phyloP scores from a whole-genome alignment of 179 eudicot genomes.

The Drosera spatulata region DNA sequence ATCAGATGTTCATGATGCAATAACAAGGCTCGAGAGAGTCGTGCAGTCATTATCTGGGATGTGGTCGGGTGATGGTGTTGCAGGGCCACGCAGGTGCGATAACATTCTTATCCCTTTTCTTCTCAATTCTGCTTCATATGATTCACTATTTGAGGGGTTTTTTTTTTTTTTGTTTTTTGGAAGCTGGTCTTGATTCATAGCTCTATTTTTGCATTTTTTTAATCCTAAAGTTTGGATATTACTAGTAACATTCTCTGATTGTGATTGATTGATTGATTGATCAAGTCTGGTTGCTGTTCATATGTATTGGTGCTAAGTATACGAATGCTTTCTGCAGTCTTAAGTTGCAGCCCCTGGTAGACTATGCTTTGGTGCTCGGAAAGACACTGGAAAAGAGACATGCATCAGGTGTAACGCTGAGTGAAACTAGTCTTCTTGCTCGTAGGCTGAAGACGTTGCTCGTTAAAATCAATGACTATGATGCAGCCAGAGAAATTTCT shows the following conservation, averaged over 20 bases:
- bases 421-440: conserved; percentile 53
- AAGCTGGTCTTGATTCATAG: too few relatives aligned
- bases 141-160: too few relatives aligned
- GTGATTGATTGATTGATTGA: too few relatives aligned
- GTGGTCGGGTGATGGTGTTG: conserved; percentile 68
- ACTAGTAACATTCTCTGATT: too few relatives aligned
- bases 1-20: conserved; percentile 73
- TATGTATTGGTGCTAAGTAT: too few relatives aligned
- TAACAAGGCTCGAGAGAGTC: conserved; percentile 69
- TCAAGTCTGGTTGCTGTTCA: too few relatives aligned
- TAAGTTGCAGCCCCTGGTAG: conserved; percentile 74
- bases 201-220: too few relatives aligned
- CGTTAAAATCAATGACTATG: conserved; percentile 83
- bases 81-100: conserved; percentile 58
- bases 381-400: conserved; percentile 63
- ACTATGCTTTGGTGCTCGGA: conserved; percentile 50
- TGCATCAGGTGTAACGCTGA: conserved; percentile 29
- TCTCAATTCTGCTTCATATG: too few relatives aligned
- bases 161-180: too few relatives aligned
- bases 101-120: background rate
- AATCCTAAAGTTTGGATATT: too few relatives aligned
- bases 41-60: conserved; percentile 65
- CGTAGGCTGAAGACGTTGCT: conserved; percentile 88
- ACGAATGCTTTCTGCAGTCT: conserved; percentile 31
- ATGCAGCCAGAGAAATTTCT: conserved; percentile 54